These are phyloP conservation scores for Trichoderma oligosporum DNA, from an alignment of 2,329 filamentous ascomycete genomes.

Conservation along the genomic window DNA sequence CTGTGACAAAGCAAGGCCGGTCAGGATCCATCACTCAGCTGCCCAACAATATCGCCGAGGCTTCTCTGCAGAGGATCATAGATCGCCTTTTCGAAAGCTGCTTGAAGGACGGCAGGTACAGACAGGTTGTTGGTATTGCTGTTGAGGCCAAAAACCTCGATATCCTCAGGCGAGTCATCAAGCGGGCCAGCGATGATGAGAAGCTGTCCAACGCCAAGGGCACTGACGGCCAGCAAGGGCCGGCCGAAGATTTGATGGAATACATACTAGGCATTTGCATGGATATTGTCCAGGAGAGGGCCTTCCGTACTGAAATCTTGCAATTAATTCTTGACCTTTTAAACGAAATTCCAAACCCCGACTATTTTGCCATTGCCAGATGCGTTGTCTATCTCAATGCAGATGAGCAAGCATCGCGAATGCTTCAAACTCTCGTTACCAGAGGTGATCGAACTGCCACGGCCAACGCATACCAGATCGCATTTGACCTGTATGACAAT, in stretches of 20 bases:
- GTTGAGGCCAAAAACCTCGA: conserved; percentile 91
- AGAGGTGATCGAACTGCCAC: conserved; percentile 74
- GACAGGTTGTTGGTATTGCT: conserved; percentile 94
- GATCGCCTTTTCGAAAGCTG: conserved; percentile 89
- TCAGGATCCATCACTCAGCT: conserved; percentile 62
- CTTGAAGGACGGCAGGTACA: conserved; percentile 79
- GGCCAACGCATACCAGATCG: conserved; percentile 92
- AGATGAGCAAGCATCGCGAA: conserved; percentile 81
- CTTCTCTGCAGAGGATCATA: conserved; percentile 77
- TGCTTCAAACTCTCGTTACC: conserved; percentile 76
- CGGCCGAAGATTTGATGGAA: conserved; percentile 91
- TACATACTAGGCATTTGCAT: conserved; percentile 95
- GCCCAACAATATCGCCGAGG: conserved; percentile 66
- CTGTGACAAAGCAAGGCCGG: conserved; percentile 49
- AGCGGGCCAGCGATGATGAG: conserved; percentile 83
- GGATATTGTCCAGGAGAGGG: conserved; percentile 93
- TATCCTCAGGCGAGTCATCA: conserved; percentile 79
- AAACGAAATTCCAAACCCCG: conserved; percentile 84
- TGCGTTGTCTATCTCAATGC: conserved; percentile 96
- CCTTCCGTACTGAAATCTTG: conserved; percentile 77
- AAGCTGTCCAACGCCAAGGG: conserved; percentile 60
- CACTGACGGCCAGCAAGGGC: conserved; percentile 48
- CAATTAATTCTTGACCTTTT: conserved; percentile 92
- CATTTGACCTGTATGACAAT: conserved; percentile 97
- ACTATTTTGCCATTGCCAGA: conserved; percentile 97